A percentile compares a stretch with the other conserved stretches of the same genome.
These are phyloP conservation scores for Tympanopsis confertula DNA, from an alignment of 2,329 filamentous ascomycete genomes.

Conservation along the genomic window DNA sequence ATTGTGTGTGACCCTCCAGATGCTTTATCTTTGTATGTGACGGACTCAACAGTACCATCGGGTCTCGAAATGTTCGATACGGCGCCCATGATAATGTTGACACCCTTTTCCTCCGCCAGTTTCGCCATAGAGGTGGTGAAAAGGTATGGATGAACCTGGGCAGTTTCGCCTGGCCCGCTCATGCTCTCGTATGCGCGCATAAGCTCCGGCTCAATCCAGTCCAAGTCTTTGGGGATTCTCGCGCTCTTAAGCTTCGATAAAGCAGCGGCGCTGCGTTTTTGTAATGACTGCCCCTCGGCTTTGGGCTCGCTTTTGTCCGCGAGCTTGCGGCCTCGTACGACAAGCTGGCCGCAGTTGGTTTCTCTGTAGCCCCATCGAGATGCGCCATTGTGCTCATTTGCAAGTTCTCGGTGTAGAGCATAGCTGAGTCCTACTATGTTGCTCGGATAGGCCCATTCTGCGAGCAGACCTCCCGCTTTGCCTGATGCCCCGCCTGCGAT, in stretches of 20 bases:
- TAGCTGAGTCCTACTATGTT: slow-evolving; percentile 80
- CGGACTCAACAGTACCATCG: slow-evolving; percentile 39
- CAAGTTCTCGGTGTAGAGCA: slow-evolving; percentile 69
- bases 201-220: background rate
- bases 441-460: slow-evolving; percentile 79
- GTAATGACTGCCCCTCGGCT: background rate
- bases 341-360: slow-evolving; percentile 60
- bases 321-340: background rate
- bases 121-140: slow-evolving; percentile 79
- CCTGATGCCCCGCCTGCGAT: slow-evolving; percentile 89
- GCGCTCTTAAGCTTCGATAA: background rate
- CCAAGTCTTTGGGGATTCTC: background rate
- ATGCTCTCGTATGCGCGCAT: background rate
- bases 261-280: background rate
- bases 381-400: slow-evolving; percentile 69
- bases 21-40: slow-evolving; percentile 49
- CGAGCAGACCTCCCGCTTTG: slow-evolving; percentile 85
- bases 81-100: slow-evolving; percentile 53
- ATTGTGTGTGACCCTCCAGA: slow-evolving; percentile 34
- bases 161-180: slow-evolving; percentile 44
- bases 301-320: background rate
- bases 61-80: slow-evolving; percentile 56
- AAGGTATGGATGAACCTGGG: slow-evolving; percentile 84
- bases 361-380: slow-evolving; percentile 77
- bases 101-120: slow-evolving; percentile 60